Conservation (phyloP, 2,329 filamentous ascomycete species). For the Tolypocladium paradoxum region DNA sequence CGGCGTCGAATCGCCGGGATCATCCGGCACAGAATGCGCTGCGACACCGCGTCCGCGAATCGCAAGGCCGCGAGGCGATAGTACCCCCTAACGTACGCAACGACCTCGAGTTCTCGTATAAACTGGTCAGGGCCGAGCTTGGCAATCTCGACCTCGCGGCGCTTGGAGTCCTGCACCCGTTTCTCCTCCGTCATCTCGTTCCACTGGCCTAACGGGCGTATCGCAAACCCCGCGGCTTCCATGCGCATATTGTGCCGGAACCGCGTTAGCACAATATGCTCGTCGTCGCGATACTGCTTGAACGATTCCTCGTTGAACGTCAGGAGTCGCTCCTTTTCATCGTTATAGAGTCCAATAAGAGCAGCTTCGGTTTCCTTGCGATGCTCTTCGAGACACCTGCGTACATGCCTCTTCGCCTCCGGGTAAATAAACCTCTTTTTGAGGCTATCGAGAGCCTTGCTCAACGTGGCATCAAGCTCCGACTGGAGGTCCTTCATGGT, state of each 20-base stretch:
- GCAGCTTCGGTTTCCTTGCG: conserved; percentile 22
- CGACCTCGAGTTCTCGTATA: conserved; percentile 47
- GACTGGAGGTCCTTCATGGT: conserved; percentile 37
- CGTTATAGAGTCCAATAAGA: conserved; percentile 34
- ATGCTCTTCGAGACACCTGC: conserved; percentile 30
- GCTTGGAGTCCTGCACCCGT: conserved; percentile 29
- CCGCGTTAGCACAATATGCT: conserved; percentile 33
- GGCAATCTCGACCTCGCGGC: conserved; percentile 28
- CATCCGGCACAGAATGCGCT: conserved; percentile 37
- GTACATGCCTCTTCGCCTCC: conserved; percentile 31
- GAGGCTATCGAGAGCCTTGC: conserved; percentile 33
- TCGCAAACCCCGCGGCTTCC: conserved; percentile 23
- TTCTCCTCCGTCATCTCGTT: conserved; percentile 38
- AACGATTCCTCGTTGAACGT: conserved; percentile 45
- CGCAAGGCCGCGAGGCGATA: conserved; percentile 56
- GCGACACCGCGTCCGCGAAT: conserved; percentile 46
- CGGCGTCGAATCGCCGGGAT: conserved; percentile 31
- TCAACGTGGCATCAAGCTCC: conserved; percentile 35
- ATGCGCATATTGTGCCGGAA: conserved; percentile 40
- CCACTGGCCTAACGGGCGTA: conserved; percentile 24
- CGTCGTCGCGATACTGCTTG: conserved; percentile 31
- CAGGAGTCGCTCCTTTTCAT: conserved; percentile 45
- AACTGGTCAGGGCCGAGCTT: conserved; percentile 49
- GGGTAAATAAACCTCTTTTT: conserved; percentile 39
- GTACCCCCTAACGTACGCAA: conserved; percentile 55